Evolutionary conservation across 495 filamentous ascomycete species (phyloP), one percentile per base, ranked within the genome.

Genomic region (Podospora sp.): DNA sequence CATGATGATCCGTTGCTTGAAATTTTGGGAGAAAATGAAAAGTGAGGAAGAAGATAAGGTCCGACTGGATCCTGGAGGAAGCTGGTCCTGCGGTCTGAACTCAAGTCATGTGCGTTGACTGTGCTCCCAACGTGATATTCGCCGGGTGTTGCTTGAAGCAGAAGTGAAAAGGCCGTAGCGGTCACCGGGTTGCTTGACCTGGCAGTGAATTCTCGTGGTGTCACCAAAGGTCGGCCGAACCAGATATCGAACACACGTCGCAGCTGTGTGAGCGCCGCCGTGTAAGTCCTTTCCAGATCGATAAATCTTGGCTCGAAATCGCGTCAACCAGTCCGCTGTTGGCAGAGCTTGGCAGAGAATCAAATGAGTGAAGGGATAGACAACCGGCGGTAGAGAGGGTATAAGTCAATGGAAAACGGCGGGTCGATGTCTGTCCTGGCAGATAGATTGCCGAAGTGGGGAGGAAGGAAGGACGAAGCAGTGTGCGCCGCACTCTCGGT

Each of bases 401-500:
- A 27, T 57, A 57, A 26, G 53, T 24, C 53, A 57, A 20, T 53
- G 51, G 20, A 20, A 46, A 6, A 6, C 40, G 40, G 16, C 40
- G 9, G 9, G 40, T 46, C 40, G 29, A 33, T 33, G 40, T 46
- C 40, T 46, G 40, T 46, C 40, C 40, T 46, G 40, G 40, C 40
- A 46, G 40, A 46, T 14, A 46, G 40, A 46, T 46, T 46, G 40
- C 40, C 40, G 40, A 46, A 46, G 40, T 46, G 40, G 40, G 40
- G 40, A 46, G 40, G 12, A 46, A 46, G 40, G 11, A 36, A 65
- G 11, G 20, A 65, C 24, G 51, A 21, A 29, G 52, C n/a, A 27
- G 35, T 26, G 61, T 51, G 61, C 20, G 52, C 29, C 49, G 63
- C 63, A 29, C 52, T 50, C 51, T 52, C 21, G 51, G 21, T n/a